phyloP scores from a whole-genome alignment of 306 rosid genomes.

The Dryas octopetala region DNA sequence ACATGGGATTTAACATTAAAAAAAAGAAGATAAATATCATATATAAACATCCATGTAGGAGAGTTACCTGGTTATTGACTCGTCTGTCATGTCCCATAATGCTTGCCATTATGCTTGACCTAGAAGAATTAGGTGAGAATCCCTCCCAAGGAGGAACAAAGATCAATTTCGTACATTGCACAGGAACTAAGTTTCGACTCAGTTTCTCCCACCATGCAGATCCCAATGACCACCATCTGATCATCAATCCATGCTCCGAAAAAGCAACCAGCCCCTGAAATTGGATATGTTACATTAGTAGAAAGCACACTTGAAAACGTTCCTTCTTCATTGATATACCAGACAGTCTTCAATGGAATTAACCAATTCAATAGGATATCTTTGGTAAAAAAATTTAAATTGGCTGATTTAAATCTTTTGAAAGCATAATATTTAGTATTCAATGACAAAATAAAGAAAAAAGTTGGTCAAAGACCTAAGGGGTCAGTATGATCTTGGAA shows the following conservation, averaged over 20 bases:
- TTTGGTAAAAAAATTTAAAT: background rate
- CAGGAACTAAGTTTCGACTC: conserved; percentile 79
- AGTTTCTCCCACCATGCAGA: conserved; percentile 98
- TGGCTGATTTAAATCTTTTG: background rate
- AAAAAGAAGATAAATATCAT: background rate
- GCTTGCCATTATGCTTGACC: conserved; percentile 90
- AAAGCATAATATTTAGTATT: background rate
- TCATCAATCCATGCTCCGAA: conserved; percentile 89
- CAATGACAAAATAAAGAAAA: background rate
- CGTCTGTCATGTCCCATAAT: conserved; percentile 55
- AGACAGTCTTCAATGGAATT: background rate
- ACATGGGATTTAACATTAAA: background rate
- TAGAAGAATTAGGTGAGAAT: conserved; percentile 92
- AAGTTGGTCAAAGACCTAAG: background rate
- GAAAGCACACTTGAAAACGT: background rate
- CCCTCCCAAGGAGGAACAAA: conserved; percentile 99
- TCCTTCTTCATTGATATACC: conserved; percentile 6
- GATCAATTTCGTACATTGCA: conserved; percentile 89
- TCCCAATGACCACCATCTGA: conserved; percentile 99
- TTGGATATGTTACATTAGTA: conserved; percentile 20
- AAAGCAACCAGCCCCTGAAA: conserved; percentile 91
- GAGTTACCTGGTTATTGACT: conserved; percentile 53
- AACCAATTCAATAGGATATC: background rate
- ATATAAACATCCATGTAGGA: background rate
- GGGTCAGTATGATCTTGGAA: background rate